Percentiles rank a stretch among this genome's conserved stretches.
Evolutionary conservation across 2,329 filamentous ascomycete genomes (phyloP).

Genomic region (Cephalotrichum gorgonifer): DNA sequence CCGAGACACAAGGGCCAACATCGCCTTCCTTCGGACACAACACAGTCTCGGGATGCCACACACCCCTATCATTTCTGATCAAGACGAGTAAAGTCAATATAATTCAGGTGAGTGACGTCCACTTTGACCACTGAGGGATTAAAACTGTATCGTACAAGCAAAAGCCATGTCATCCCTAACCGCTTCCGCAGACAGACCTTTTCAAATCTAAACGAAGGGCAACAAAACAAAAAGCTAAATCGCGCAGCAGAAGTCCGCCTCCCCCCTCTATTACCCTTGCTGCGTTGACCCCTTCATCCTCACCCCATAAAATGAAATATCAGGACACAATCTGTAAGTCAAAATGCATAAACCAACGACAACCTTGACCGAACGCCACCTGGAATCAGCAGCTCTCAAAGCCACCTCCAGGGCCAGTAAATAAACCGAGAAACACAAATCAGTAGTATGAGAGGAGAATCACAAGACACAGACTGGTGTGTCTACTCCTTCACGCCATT

Average conservation of each 20-base stretch:
- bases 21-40: too few relatives aligned
- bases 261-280: too few relatives aligned
- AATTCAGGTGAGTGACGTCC: not conserved
- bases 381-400: not conserved
- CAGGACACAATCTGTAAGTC: not conserved
- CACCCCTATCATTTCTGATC: too few relatives aligned
- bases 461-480: too few relatives aligned
- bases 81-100: not conserved
- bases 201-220: too few relatives aligned
- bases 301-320: not conserved
- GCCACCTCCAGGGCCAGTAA: not conserved
- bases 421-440: not conserved
- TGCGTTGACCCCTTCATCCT: not conserved
- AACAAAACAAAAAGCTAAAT: too few relatives aligned
- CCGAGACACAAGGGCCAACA: too few relatives aligned
- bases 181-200: too few relatives aligned
- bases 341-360: not conserved
- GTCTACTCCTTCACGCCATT: not conserved
- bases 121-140: too few relatives aligned
- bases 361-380: not conserved
- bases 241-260: too few relatives aligned
- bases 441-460: not conserved
- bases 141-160: not conserved
- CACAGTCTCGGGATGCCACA: too few relatives aligned
- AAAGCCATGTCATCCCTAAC: too few relatives aligned